Conservation (phyloP, 1,139 yeast genomes). For the Yamadazyma oceani region DNA sequence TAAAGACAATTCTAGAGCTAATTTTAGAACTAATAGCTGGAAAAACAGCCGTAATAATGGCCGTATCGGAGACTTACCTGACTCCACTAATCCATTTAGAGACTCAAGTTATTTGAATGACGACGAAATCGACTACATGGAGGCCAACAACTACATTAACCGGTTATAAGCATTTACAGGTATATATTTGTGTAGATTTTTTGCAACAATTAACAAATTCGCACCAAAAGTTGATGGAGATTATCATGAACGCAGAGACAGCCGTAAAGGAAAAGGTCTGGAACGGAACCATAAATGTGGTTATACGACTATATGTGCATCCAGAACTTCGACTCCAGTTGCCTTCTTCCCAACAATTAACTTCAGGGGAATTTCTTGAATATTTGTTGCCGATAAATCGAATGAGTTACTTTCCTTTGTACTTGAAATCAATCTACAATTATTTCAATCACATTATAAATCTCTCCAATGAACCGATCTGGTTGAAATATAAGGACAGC, state of each 20-base stretch:
- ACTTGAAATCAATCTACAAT: constrained; percentile 37
- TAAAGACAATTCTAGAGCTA: background rate
- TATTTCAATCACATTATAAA: constrained; percentile 39
- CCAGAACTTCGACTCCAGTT: too few relatives aligned
- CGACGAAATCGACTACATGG: constrained; percentile 29
- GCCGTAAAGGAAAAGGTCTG: constrained; percentile 44
- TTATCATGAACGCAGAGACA: background rate
- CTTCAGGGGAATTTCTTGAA: constrained; percentile 13
- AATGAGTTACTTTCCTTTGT: constrained; percentile 58
- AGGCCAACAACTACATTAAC: constrained; percentile 12
- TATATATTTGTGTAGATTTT: background rate
- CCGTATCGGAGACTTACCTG: too few relatives aligned
- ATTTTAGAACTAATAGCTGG: too few relatives aligned
- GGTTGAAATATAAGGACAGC: constrained; percentile 67
- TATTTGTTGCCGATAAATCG: constrained; percentile 35
- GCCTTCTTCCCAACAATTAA: background rate
- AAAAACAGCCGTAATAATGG: too few relatives aligned
- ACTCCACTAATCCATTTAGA: constrained; percentile 4
- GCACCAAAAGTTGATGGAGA: background rate
- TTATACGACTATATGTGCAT: constrained; percentile 18
- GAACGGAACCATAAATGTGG: constrained; percentile 56
- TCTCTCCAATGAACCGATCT: constrained; percentile 35
- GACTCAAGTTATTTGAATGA: constrained; percentile 26
- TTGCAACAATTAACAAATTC: constrained; percentile 8
- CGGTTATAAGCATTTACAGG: constrained; percentile 3